Percentiles rank a stretch among this genome's conserved stretches.
phyloP scores from a whole-genome alignment of 176 grass and related monocot genomes.

The Areca catechu region DNA sequence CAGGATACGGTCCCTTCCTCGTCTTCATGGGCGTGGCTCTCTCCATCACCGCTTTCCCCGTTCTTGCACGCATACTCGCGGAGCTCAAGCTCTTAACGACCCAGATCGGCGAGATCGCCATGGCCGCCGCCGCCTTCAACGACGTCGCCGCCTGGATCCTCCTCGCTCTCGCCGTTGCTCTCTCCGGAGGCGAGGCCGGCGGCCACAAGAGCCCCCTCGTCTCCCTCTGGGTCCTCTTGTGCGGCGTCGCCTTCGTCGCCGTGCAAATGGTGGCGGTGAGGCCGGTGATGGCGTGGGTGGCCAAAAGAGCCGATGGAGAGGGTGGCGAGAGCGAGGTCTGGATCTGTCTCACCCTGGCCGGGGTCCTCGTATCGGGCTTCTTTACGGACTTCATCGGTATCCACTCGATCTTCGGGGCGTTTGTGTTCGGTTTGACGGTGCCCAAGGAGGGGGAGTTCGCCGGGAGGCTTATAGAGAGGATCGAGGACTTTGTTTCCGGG shows the following conservation, averaged over 20 bases:
- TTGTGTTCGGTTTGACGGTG: slow-evolving; percentile 72
- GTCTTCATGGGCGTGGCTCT: slow-evolving; percentile 86
- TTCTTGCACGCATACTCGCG: slow-evolving; percentile 77
- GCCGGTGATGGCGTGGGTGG: slow-evolving; percentile 60
- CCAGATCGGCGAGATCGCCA: slow-evolving; percentile 50
- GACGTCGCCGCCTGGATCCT: slow-evolving; percentile 81
- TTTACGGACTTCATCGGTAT: slow-evolving; percentile 73
- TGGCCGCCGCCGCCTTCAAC: slow-evolving; percentile 67
- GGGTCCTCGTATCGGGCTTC: slow-evolving; percentile 44
- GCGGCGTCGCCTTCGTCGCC: slow-evolving; percentile 43
- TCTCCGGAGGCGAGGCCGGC: slow-evolving; percentile 19
- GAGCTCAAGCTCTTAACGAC: slow-evolving; percentile 82
- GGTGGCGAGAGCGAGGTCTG: slow-evolving; percentile 31
- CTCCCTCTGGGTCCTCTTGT: slow-evolving; percentile 64
- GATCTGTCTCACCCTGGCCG: slow-evolving; percentile 44
- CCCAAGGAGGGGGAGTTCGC: slow-evolving; percentile 69
- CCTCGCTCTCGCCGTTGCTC: slow-evolving; percentile 55
- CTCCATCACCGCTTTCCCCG: slow-evolving; percentile 84
- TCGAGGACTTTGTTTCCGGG: slow-evolving; percentile 72
- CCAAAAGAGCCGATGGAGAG: slow-evolving; percentile 27
- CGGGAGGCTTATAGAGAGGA: slow-evolving; percentile 39
- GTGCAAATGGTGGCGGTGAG: slow-evolving; percentile 29
- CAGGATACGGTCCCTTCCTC: slow-evolving; percentile 50
- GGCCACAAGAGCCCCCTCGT: slow-evolving; percentile 26
- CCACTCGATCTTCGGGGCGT: slow-evolving; percentile 81